Evolutionary conservation across 2,329 filamentous ascomycete genomes (phyloP).

Genomic region (Claviceps africana): DNA sequence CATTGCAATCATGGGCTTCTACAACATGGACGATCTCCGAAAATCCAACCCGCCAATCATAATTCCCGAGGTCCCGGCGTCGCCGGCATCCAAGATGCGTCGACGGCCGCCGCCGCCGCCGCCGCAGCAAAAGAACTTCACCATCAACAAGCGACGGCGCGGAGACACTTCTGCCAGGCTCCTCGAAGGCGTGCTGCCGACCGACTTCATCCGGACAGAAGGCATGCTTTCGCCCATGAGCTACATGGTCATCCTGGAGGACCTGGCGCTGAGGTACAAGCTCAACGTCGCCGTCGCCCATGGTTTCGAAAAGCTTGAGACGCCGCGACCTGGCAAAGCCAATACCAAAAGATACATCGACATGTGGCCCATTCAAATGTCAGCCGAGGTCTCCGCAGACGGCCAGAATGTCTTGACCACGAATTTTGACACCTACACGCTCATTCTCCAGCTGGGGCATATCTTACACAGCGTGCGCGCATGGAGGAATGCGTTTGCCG

Average conservation of each 20-base stretch:
- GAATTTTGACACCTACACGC: slow-evolving; percentile 77
- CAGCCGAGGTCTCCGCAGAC: slow-evolving; percentile 60
- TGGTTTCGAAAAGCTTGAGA: slow-evolving; percentile 63
- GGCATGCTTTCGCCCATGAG: slow-evolving; percentile 54
- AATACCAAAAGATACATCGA: slow-evolving; percentile 69
- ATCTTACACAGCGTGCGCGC: slow-evolving; percentile 69
- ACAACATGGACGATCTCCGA: slow-evolving; percentile 65
- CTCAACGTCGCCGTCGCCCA: slow-evolving; percentile 78
- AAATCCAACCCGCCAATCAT: slow-evolving; percentile 41
- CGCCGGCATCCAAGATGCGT: slow-evolving; percentile 20
- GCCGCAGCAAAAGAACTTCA: slow-evolving; percentile 15
- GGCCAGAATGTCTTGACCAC: slow-evolving; percentile 60
- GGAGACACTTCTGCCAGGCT: slow-evolving; percentile 42
- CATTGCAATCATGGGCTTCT: slow-evolving; percentile 68
- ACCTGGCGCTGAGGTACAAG: slow-evolving; percentile 61
- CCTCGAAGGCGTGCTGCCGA: slow-evolving; percentile 47
- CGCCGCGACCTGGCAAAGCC: slow-evolving; percentile 44
- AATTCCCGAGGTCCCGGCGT: slow-evolving; percentile 35
- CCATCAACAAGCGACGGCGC: slow-evolving; percentile 23
- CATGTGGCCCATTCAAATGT: slow-evolving; percentile 90
- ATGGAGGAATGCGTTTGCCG: slow-evolving; percentile 59
- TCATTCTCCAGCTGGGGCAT: slow-evolving; percentile 78
- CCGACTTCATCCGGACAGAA: slow-evolving; percentile 55
- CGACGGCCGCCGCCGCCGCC: slow-evolving; percentile 17
- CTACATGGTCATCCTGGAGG: slow-evolving; percentile 74